Base-by-base conservation (phyloP, 2,329 filamentous ascomycete species). In the Colletotrichum falcatum region DNA sequence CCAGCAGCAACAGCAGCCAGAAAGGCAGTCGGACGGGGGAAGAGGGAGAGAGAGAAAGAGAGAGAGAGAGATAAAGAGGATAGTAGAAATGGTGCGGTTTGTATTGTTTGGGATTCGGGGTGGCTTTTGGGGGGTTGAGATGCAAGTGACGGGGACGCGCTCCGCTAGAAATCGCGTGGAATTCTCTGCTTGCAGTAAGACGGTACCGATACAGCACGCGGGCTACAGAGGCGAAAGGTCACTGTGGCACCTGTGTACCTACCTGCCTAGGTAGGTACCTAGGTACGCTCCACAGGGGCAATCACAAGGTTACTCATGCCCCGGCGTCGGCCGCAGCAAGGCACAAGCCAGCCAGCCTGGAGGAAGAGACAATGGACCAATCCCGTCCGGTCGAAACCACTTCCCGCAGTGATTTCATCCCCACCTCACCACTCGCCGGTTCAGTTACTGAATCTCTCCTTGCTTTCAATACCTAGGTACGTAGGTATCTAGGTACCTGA, bases 161-260 rank as follows among this genome's bases (percentile, higher is more conserved):
- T 35, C 8, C 35, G 35, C 69, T 70, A 71, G 69, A 64, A 71
- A 60, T 71, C 69, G 69, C 69, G 69, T 71, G 55, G 66, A 71
- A 70, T 70, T 59, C 55, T 55, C 63, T 71, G 64, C 62, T 71
- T 62, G 64, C 46, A 54, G 39, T 44, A 66, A 14, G 56, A 61
- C 26, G 48, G 48, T 30, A 49, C 26, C 54, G 44, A 26, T 37
- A 61, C 56, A 70, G 67, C 66, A 42, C 60, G 62, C 48, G 28
- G 61, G 55, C 48, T 54, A 44, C 26, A 49, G 55, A 61, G 35
- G 16, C 35, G 37, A 9, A 35, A 26, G n/a, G 63, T 61, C 33
- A 20, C 55, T 65, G 33, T 48, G 18, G 44, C 26, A 44, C 56
- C 54, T 30, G n/a, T n/a, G n/a, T n/a, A n/a, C n/a, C n/a, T n/a